These are phyloP conservation scores for Rubia yunnanensis DNA, from an alignment of 257 asterid genomes.

Conservation along the genomic window DNA sequence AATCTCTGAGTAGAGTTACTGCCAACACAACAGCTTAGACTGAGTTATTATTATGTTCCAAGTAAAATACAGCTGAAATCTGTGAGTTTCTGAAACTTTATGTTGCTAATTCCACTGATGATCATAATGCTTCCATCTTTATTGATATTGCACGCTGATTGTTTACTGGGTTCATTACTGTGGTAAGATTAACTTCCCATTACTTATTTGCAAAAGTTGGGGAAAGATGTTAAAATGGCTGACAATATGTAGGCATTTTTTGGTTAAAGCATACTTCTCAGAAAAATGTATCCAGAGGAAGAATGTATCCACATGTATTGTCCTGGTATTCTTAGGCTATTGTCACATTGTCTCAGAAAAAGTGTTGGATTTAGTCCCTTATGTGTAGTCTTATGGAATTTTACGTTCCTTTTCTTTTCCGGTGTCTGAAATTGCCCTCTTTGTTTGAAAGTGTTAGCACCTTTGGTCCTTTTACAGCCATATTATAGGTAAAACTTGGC, in stretches of 20 bases:
- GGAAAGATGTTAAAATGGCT: neutral
- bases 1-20: neutral
- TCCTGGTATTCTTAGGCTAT: slow-evolving; percentile 15
- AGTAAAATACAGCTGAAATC: neutral
- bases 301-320: slow-evolving; percentile 25
- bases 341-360: too few relatives aligned
- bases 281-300: too few relatives aligned
- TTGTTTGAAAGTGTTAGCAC: neutral
- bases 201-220: neutral
- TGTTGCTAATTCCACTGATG: neutral
- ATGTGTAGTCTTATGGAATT: too few relatives aligned
- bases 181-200: neutral
- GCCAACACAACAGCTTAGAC: neutral
- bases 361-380: too few relatives aligned
- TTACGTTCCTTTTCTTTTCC: too few relatives aligned
- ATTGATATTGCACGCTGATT: neutral
- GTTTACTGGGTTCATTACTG: neutral
- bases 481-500: too few relatives aligned
- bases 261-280: neutral
- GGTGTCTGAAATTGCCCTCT: neutral
- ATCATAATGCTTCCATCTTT: neutral
- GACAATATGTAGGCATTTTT: neutral
- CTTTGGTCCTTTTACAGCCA: neutral
- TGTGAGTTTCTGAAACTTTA: neutral
- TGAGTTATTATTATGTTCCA: neutral